These are phyloP conservation scores for Tilletiopsis washingtonensis DNA, from an alignment of 1,284 basidiomycete genomes.

Conservation along the genomic window DNA sequence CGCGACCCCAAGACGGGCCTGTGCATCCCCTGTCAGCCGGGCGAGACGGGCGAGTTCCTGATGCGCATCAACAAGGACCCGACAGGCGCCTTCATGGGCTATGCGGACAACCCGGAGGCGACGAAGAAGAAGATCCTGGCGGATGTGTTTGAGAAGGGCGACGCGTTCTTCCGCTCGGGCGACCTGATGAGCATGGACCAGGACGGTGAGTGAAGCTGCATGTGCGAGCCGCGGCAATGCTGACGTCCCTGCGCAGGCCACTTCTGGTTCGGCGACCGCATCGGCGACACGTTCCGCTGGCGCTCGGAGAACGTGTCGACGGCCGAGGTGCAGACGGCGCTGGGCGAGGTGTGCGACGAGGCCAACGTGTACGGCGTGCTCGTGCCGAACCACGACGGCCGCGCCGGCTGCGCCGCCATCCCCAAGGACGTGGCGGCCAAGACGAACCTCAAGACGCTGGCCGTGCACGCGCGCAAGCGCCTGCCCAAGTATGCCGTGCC, in stretches of 20 bases:
- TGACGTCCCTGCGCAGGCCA: conserved; percentile 10
- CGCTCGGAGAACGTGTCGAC: conserved; percentile 44
- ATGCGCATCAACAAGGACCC: conserved; percentile 31
- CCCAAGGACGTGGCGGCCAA: conserved; percentile 14
- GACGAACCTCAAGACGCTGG: conserved; percentile 37
- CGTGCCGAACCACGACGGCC: conserved; percentile 45
- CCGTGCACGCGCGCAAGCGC: conserved; percentile 25
- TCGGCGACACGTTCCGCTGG: conserved; percentile 47
- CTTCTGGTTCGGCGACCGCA: conserved; percentile 46
- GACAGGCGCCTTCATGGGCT: conserved; percentile 28
- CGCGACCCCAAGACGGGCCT: conserved; percentile 38
- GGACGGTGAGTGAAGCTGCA: conserved; percentile 14
- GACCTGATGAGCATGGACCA: conserved; percentile 39
- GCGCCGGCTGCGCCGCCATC: conserved; percentile 48
- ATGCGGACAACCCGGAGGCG: conserved; percentile 39
- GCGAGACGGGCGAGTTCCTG: conserved; percentile 46
- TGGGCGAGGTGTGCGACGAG: conserved; percentile 42
- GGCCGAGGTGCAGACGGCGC: conserved; percentile 37
- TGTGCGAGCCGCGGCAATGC: neutral
- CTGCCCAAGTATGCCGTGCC: conserved; percentile 48
- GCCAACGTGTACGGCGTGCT: conserved; percentile 48
- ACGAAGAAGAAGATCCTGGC: conserved; percentile 46
- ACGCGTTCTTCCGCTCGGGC: conserved; percentile 44
- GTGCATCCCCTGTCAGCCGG: conserved; percentile 34
- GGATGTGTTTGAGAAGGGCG: conserved; percentile 45